Evolutionary conservation across 2,329 filamentous ascomycete species (phyloP), one percentile per base, ranked within the genome.

Genomic region (Epichloe brachyelytri): DNA sequence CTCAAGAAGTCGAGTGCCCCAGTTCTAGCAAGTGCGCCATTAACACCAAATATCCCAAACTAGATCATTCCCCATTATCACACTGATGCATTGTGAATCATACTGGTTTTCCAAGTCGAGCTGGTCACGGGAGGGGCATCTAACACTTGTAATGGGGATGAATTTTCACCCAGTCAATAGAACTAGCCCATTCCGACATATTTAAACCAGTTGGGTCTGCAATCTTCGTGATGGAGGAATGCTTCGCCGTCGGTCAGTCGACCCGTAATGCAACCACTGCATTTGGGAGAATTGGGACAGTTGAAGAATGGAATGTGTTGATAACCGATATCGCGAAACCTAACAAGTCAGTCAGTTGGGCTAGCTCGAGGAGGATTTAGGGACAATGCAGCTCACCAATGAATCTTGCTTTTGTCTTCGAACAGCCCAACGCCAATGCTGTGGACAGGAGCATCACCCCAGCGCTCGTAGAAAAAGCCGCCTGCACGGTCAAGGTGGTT

Each of bases 321-420:
- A 71, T 98, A 98, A 52, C 93, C 93, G 58, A 98, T 97, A 65
- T 98, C 93, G 50, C 91, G 90, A 83, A 98, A 98, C 90, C 90
- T 95, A 56, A 30, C 6, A 51, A 48, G n/a, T 33, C 26, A 58
- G n/a, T 34, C 8, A 49, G n/a, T 20, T 17, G 34, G 8, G 19
- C n/a, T 5, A 34, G 20, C 12, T 22, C 10, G 10, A 10, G 11
- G 6, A 15, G 3, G 7, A 22, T 20, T 30, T 15, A 15, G 40
- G 43, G 5, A 40, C 6, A 7, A 11, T 4, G 26, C n/a, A 12
- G 71, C 83, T 55, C 71, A 95, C 90, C 90, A 97, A 68, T 97
- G 91, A 54, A 98, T 87, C 67, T 88, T 90, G 69, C 77, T 85
- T 62, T 82, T 79, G 64, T 98, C 91, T 62, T 94, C 91, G 64